Base-by-base conservation (phyloP, 164 flowering plant species). In the Stephania cephalantha region DNA sequence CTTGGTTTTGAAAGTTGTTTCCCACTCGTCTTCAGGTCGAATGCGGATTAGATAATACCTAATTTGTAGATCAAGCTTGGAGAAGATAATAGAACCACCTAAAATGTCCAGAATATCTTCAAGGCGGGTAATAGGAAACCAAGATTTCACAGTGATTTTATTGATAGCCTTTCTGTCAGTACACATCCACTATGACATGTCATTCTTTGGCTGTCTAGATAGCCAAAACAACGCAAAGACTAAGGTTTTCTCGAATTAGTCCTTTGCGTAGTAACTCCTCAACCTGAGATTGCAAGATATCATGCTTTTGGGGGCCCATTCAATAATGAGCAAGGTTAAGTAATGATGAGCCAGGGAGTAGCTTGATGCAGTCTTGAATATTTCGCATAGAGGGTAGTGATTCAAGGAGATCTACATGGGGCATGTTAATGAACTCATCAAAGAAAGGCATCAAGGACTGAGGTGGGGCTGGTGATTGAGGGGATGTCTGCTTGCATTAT, bases 1-100 rank as follows among this genome's bases (percentile, higher is more conserved):
- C 15, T 45, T 70, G 22, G 72, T 70, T 10, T 68, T 68, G 70
- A 68, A 68, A 42, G 73, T 12, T 22, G 42, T 50, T 7, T 71
- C 29, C 35, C 73, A 50, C 29, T 50, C 73, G 22, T 71, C 63
- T 10, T 63, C 44, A 1, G 35, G 42, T 2, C 61, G 13, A 9
- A 25, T 48, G 1, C 73, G 12, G 6, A 71, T 25, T 25, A 48
- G 63, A 9, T 71, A 42, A 63, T 70, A 45, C 9, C 72, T 25
- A 44, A 52, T 70, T 25, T 7, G 35, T 6, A 69, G 18, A 12
- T 42, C 71, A 35, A 69, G 6, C 48, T 69, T 69, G n/a, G 71
- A 35, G 46, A 44, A 69, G 0, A 35, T 1, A 12, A 10, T 12
- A 1, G 48, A 7, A 2, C 53, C 58, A n/a, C 9, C 10, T 4